phyloP scores from a whole-genome alignment of 805 yeast species.

The Saturnispora quitensis region DNA sequence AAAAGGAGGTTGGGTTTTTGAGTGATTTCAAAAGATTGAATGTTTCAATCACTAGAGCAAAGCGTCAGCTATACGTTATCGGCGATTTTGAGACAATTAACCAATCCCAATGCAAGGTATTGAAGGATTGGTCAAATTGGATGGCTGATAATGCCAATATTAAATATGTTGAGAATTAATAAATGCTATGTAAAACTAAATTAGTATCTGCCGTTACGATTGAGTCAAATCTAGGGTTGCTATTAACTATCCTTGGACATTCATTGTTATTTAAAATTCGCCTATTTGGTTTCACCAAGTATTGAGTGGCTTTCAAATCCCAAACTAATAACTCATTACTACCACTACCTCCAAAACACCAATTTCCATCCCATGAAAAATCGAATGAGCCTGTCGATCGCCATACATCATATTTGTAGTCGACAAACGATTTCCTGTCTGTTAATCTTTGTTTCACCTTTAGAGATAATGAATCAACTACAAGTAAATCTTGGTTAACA shows the following conservation, averaged over 20 bases:
- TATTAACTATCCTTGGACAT: conserved; percentile 36
- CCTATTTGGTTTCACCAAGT: conserved; percentile 6
- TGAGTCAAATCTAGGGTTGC: conserved; percentile 52
- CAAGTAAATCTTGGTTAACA: conserved; percentile 43
- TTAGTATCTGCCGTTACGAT: conserved; percentile 59
- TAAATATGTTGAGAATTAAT: conserved; percentile 48
- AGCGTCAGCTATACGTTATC: conserved; percentile 72
- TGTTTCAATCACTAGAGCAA: conserved; percentile 90
- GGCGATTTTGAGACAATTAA: conserved; percentile 76
- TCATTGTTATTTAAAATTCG: conserved; percentile 1
- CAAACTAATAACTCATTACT: conserved; percentile 45
- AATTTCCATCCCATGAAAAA: conserved; percentile 60
- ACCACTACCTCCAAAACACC: conserved; percentile 51
- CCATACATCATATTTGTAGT: conserved; percentile 12
- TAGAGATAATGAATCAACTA: conserved; percentile 28
- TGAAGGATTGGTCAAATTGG: conserved; percentile 61
- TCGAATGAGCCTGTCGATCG: conserved; percentile 50
- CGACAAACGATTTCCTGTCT: conserved; percentile 36
- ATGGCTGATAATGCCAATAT: conserved; percentile 60
- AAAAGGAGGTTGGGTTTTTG: conserved; percentile 70
- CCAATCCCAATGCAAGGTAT: conserved; percentile 35
- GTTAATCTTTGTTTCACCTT: conserved; percentile 26
- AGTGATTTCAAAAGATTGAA: conserved; percentile 72
- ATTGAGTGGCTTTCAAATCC: conserved; percentile 28
- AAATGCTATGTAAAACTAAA: conserved; percentile 33